Conservation (phyloP, 257 asterid species). For the Primulina eburnea region DNA sequence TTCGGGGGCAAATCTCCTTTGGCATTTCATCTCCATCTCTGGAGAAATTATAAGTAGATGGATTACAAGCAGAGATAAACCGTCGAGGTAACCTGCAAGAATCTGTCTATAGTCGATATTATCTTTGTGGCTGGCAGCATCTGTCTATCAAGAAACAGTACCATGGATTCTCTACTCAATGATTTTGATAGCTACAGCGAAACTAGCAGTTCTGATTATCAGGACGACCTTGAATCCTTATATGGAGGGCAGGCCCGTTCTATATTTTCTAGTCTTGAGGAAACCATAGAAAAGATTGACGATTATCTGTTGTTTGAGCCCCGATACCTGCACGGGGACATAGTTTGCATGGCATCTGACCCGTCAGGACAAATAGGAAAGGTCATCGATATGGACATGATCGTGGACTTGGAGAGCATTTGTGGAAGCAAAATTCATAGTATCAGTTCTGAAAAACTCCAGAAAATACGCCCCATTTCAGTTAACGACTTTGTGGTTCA, state of each 20-base stretch:
- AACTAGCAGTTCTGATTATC: constrained; percentile 80
- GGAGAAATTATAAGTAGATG: constrained; percentile 36
- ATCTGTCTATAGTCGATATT: constrained; percentile 9
- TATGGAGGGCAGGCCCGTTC: constrained; percentile 72
- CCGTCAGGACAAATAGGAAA: constrained; percentile 76
- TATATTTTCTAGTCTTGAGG: constrained; percentile 82
- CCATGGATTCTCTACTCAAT: constrained; percentile 63
- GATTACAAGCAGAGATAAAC: not conserved
- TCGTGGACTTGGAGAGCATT: constrained; percentile 68
- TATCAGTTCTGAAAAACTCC: constrained; percentile 45
- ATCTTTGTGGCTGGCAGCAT: constrained; percentile 15
- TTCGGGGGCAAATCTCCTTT: constrained; percentile 84
- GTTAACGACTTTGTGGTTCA: constrained; percentile 59
- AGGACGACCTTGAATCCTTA: constrained; percentile 66
- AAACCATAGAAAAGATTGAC: constrained; percentile 69
- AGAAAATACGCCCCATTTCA: constrained; percentile 54
- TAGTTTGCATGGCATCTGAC: constrained; percentile 65
- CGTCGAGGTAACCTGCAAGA: constrained; percentile 11
- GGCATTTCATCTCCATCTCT: constrained; percentile 63
- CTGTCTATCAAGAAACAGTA: constrained; percentile 27
- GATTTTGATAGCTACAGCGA: constrained; percentile 76
- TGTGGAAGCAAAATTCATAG: constrained; percentile 48
- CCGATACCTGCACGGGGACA: constrained; percentile 58
- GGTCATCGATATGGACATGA: constrained; percentile 56
- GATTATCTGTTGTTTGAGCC: constrained; percentile 89